Evolutionary conservation across 305 asterid genomes (phyloP).

Genomic region (Stenogyne calaminthoides): DNA sequence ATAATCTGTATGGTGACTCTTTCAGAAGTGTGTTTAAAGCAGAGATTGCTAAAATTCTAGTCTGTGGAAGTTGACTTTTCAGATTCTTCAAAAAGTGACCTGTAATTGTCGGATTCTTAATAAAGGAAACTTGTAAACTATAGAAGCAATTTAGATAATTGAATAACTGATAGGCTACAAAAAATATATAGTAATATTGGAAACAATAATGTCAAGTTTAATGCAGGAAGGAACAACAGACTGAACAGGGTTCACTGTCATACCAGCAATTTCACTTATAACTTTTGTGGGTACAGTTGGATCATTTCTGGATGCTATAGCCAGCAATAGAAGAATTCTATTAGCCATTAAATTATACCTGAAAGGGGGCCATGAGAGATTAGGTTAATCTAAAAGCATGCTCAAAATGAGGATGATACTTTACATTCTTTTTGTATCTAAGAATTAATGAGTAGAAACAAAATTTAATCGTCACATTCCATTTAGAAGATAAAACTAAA

Average conservation of each 20-base stretch:
- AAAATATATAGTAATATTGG: background rate
- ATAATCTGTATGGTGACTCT: conserved; percentile 89
- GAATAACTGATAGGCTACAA: background rate
- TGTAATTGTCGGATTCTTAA: conserved; percentile 44
- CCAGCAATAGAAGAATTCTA: conserved; percentile 90
- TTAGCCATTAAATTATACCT: conserved; percentile 99
- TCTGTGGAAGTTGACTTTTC: conserved; percentile 98
- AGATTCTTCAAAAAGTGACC: conserved; percentile 97
- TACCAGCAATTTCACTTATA: conserved; percentile 87
- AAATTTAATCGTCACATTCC: conserved; percentile 2
- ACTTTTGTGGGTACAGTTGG: conserved; percentile 69
- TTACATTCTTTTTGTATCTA: conserved; percentile 5
- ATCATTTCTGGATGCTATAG: conserved; percentile 84
- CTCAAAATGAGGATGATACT: conserved; percentile 19
- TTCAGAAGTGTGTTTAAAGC: conserved; percentile 93
- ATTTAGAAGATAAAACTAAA: conserved; percentile 13
- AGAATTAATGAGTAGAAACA: conserved; percentile 21
- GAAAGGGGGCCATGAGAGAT: conserved; percentile 40
- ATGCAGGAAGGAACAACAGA: conserved; percentile 18
- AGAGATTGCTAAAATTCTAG: conserved; percentile 96
- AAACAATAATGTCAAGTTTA: background rate
- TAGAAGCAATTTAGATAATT: conserved; percentile 6
- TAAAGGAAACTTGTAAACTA: conserved; percentile 22
- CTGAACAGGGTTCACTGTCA: conserved; percentile 32
- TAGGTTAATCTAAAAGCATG: conserved; percentile 29